Conservation (phyloP, 2,329 filamentous ascomycete species). For the Alternaria atra region DNA sequence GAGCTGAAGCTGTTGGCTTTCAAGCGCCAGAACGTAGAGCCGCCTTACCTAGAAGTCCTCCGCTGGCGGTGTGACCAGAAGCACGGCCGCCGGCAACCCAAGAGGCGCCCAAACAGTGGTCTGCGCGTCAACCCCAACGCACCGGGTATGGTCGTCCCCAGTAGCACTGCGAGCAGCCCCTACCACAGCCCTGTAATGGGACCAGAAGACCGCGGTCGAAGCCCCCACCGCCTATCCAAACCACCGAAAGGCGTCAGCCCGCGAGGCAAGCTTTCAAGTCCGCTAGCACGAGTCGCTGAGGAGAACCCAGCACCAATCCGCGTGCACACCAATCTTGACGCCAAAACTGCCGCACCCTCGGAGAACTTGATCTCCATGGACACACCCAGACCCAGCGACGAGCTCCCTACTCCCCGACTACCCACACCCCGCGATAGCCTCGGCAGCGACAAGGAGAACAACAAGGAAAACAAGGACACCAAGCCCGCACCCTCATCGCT, state of each 20-base stretch:
- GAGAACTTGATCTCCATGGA: slow-evolving; percentile 57
- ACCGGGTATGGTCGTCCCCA: slow-evolving; percentile 54
- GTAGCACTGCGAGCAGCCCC: slow-evolving; percentile 62
- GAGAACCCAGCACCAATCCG: slow-evolving; percentile 60
- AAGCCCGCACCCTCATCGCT: slow-evolving; percentile 31
- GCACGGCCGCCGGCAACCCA: slow-evolving; percentile 71
- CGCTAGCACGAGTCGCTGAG: slow-evolving; percentile 77
- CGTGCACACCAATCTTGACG: slow-evolving; percentile 47
- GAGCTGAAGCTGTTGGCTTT: slow-evolving; percentile 95
- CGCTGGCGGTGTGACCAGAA: slow-evolving; percentile 97
- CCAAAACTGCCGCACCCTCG: slow-evolving; percentile 33
- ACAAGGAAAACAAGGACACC: slow-evolving; percentile 49
- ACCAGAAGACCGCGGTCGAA: slow-evolving; percentile 69
- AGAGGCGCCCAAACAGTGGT: slow-evolving; percentile 57
- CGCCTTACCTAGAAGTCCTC: slow-evolving; percentile 91
- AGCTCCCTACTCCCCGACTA: slow-evolving; percentile 34
- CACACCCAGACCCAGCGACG: slow-evolving; percentile 53
- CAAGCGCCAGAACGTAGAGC: slow-evolving; percentile 80
- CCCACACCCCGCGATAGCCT: slow-evolving; percentile 42
- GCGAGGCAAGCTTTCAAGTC: slow-evolving; percentile 73
- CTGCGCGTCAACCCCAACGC: slow-evolving; percentile 64
- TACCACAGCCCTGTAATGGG: slow-evolving; percentile 73
- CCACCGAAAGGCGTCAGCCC: slow-evolving; percentile 70
- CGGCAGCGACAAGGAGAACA: slow-evolving; percentile 52
- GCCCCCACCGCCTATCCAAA: slow-evolving; percentile 71